phyloP scores from a whole-genome alignment of 768 basidiomycete genomes.

The Tricholoma bakamatsutake region DNA sequence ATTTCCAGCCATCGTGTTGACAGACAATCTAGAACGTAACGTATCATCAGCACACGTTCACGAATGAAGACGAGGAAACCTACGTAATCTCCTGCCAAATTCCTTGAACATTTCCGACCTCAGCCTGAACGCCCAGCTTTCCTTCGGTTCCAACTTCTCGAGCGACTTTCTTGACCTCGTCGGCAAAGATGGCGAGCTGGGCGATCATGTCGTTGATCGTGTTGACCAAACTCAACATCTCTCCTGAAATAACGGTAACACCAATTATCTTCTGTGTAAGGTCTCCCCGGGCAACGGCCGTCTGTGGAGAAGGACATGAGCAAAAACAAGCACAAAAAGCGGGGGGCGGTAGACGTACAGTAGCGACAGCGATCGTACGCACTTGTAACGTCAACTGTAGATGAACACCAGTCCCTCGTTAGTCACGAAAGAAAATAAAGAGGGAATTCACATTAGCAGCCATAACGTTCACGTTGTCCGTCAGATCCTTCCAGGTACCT shows the following conservation, averaged over 20 bases:
- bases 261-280: conserved; percentile 91
- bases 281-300: conserved; percentile 92
- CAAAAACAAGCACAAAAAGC: not conserved
- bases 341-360: not conserved
- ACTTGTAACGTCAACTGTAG: conserved; percentile 60
- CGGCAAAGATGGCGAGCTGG: conserved; percentile 50
- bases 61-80: not conserved
- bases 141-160: conserved; percentile 41
- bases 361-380: conserved; percentile 2
- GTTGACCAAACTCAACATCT: conserved; percentile 91
- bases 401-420: not conserved
- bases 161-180: conserved; percentile 87
- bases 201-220: conserved; percentile 90
- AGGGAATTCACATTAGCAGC: conserved; percentile 64
- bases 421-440: not conserved
- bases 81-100: conserved; percentile 89
- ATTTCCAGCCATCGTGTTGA: conserved; percentile 97
- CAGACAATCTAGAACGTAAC: conserved; percentile 55
- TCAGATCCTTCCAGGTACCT: conserved; percentile 96
- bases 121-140: conserved; percentile 91
- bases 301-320: conserved; percentile 22
- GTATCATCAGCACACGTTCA: not conserved
- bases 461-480: conserved; percentile 96
- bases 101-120: conserved; percentile 94
- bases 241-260: conserved; percentile 81